Base-by-base conservation (phyloP, 257 asterid genomes). In the Mentha longifolia region DNA sequence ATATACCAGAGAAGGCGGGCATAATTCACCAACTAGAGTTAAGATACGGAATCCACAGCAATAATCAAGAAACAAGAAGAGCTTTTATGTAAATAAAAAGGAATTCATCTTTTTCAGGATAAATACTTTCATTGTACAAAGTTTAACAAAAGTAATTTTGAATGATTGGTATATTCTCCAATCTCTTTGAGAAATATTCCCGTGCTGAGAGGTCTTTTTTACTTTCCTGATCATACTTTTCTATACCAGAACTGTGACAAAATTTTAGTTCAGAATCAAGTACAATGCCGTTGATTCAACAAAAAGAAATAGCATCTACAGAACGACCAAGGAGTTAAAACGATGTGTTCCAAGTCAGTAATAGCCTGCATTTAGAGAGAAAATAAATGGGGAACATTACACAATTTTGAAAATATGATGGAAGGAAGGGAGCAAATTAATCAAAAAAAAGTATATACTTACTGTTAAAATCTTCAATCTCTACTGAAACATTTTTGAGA, bases 401-500 rank as follows among this genome's bases (percentile, higher is more conserved):
- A 41, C 63, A 9, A 54, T 45, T 33, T 16, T 17, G 70, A 56
- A 22, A 73, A 64, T 62, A 9, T 31, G 59, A 15, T 20, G 50
- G 63, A 17, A 60, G 66, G 64, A 67, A 17, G 22, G 66, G 30
- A 51, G 30, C n/a, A 61, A 17, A 59, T 42, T 60, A 43, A 46
- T 11, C 54, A 64, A 63, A 45, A 49, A 61, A 70, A 67, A 43
- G 59, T 43, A 72, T 42, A 30, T 15, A 74, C 81, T 78, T 56
- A 82, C 85, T 65, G 16, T 33, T 65, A 10, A 35, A 16, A 28
- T 45, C 25, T 73, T 75, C 69, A 65, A 61, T 57, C 57, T 74
- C 82, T 82, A 81, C 79, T 78, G 84, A 76, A 90, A 91, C 94
- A 91, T 91, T 78, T 76, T 88, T 13, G 90, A 70, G 77, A 77